Percentiles rank a stretch among this genome's conserved stretches.
phyloP scores from a whole-genome alignment of 768 basidiomycete genomes.

The Lanmaoa pseudosensibilis region DNA sequence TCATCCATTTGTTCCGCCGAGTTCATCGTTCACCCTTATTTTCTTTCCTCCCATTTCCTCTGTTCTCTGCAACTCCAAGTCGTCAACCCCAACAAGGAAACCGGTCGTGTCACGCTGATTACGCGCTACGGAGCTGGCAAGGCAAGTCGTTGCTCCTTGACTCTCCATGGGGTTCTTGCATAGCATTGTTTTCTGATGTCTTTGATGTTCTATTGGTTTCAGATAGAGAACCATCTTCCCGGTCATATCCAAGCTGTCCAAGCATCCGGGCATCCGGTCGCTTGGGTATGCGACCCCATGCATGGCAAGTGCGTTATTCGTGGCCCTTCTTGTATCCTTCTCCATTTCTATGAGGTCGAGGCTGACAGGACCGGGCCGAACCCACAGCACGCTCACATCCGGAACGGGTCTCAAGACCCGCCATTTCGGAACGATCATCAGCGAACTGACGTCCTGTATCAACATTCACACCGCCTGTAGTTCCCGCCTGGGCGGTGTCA shows the following conservation, averaged over 20 bases:
- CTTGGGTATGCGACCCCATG: conserved; percentile 98
- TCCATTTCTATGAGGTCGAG: background rate
- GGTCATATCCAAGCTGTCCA: conserved; percentile 83
- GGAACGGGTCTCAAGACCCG: conserved; percentile 84
- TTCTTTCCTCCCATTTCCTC: background rate
- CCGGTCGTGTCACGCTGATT: conserved; percentile 85
- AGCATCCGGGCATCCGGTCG: conserved; percentile 77
- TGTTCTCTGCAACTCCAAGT: conserved; percentile 42
- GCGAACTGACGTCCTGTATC: conserved; percentile 80
- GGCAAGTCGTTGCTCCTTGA: conserved; percentile 39
- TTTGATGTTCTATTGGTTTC: background rate
- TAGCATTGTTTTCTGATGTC: background rate
- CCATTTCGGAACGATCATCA: conserved; percentile 84
- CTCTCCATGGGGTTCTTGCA: background rate
- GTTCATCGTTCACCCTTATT: background rate
- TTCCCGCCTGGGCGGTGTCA: conserved; percentile 82
- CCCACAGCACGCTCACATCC: conserved; percentile 75
- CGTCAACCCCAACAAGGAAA: conserved; percentile 82
- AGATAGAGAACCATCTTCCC: conserved; percentile 77
- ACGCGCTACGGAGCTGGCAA: conserved; percentile 91
- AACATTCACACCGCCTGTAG: conserved; percentile 70
- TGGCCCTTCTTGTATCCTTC: background rate
- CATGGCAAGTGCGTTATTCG: conserved; percentile 82
- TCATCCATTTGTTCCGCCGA: background rate
- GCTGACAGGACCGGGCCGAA: background rate